Evolutionary conservation across 192 early-diverging fungal species (phyloP).

Genomic region (Coemansia sp.): DNA sequence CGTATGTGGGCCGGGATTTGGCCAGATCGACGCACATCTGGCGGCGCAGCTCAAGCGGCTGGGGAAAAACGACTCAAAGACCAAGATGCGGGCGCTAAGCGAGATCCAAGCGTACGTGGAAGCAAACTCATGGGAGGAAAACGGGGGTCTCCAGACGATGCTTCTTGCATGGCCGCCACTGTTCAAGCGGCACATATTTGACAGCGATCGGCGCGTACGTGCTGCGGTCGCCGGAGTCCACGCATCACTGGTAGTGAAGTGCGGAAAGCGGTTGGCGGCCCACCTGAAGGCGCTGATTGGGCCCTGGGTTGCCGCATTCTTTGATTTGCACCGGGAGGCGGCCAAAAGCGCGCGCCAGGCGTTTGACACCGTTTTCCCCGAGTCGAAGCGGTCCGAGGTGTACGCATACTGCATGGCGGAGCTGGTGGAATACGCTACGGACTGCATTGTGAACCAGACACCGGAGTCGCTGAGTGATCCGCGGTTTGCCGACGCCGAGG

Average conservation of each 20-base stretch:
- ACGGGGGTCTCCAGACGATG: conserved; percentile 32
- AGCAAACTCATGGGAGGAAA: conserved; percentile 56
- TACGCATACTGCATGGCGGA: conserved; percentile 78
- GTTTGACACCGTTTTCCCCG: conserved; percentile 75
- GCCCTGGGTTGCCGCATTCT: conserved; percentile 80
- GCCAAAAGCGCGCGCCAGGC: conserved; percentile 58
- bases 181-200: conserved; percentile 55
- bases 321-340: conserved; percentile 84
- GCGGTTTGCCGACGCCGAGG: conserved; percentile 37
- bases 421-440: conserved; percentile 69
- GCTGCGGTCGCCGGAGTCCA: conserved; percentile 71
- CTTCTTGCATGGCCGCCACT: conserved; percentile 49
- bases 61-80: conserved; percentile 84
- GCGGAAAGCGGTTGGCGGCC: conserved; percentile 76
- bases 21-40: conserved; percentile 62
- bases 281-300: conserved; percentile 81
- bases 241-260: conserved; percentile 62
- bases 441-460: conserved; percentile 75
- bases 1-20: conserved; percentile 29
- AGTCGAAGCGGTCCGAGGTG: conserved; percentile 73
- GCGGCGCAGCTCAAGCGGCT: conserved; percentile 82
- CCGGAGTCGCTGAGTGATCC: conserved; percentile 76
- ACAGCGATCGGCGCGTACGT: conserved; percentile 86
- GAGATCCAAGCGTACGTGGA: conserved; percentile 69
- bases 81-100: conserved; percentile 84